Evolutionary conservation across 371 early-diverging fungal genomes (phyloP), one percentile per base, ranked within the genome.

Genomic region (Actinomortierella ambigua): DNA sequence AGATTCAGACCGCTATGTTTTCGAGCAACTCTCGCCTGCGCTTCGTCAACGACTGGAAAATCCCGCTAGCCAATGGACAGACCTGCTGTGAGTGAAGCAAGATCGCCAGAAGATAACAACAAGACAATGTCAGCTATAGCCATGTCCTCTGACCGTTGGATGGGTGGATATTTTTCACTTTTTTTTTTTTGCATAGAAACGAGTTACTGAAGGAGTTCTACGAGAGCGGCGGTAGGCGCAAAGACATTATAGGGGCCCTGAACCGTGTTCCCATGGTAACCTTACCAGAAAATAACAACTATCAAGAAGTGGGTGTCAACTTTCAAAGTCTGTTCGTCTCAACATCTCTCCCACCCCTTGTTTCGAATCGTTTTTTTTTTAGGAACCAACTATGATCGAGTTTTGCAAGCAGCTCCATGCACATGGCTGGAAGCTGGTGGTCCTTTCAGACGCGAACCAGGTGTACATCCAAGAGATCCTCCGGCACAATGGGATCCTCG

Each of bases 1-100:
- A 1, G 73, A 73, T 41, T 73, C 73, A 1, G 73, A 66, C 42
- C 73, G 73, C 11, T 73, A 59, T 28, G 73, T 73, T 20, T 63
- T 73, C 22, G 60, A 73, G 51, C 24, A 52, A 9, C 53, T 73
- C 24, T 73, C 73, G 1, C 67, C 63, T 1, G 54, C 15, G 4
- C 57, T 73, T 18, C 66, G 73, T 13, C 20, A 56, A n/a, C 61
- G 55, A 18, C 60, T 73, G 42, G 56, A 73, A 22, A 39, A n/a
- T 22, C 22, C 58, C 8, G 62, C 60, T 55, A 11, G 34, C 34
- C 73, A 73, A 53, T 73, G 73, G 73, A 73, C 67, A 3, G 73
- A 73, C 26, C 67, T 66, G 7, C 65, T 61, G 73, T 73, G 66
- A 15, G 59, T 18, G 17, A 24, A 7, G 8, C 15, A 1, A 14